Percentiles rank a stretch among this genome's conserved stretches.
phyloP scores from a whole-genome alignment of 164 flowering plant species.

The Euptelea pleiosperma region DNA sequence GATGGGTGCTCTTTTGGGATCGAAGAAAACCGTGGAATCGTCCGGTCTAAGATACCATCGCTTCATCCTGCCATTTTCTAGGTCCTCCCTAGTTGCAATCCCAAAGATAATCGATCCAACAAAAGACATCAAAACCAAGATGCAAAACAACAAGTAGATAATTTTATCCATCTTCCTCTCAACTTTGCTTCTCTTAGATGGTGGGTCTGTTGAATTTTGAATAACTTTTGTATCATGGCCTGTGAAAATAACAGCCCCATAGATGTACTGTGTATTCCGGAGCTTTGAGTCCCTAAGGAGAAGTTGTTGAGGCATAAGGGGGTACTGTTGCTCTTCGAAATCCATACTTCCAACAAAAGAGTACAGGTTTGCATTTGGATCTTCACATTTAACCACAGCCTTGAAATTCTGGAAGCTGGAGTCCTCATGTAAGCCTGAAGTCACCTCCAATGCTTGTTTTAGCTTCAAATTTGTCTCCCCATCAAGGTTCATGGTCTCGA shows the following conservation, averaged over 20 bases:
- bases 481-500: constrained; percentile 96
- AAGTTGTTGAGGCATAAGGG: constrained; percentile 81
- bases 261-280: constrained; percentile 78
- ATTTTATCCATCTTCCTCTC: constrained; percentile 85
- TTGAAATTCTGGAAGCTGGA: constrained; percentile 52
- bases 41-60: constrained; percentile 90
- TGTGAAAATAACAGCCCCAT: constrained; percentile 82
- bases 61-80: constrained; percentile 45
- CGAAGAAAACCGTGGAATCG: constrained; percentile 45
- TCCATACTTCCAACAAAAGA: constrained; percentile 81
- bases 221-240: constrained; percentile 94
- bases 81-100: constrained; percentile 54
- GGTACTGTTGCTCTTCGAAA: constrained; percentile 47
- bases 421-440: constrained; percentile 56
- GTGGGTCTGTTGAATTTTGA: constrained; percentile 82
- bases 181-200: constrained; percentile 86
- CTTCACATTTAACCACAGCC: constrained; percentile 80
- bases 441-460: constrained; percentile 78
- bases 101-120: constrained; percentile 80
- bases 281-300: constrained; percentile 95
- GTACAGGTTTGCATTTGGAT: constrained; percentile 89
- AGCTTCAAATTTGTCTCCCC: constrained; percentile 94
- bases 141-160: constrained; percentile 62
- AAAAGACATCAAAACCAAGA: constrained; percentile 46
- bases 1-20: constrained; percentile 51